phyloP scores from a whole-genome alignment of 441 rosid genomes.

The Gossypium laxum region DNA sequence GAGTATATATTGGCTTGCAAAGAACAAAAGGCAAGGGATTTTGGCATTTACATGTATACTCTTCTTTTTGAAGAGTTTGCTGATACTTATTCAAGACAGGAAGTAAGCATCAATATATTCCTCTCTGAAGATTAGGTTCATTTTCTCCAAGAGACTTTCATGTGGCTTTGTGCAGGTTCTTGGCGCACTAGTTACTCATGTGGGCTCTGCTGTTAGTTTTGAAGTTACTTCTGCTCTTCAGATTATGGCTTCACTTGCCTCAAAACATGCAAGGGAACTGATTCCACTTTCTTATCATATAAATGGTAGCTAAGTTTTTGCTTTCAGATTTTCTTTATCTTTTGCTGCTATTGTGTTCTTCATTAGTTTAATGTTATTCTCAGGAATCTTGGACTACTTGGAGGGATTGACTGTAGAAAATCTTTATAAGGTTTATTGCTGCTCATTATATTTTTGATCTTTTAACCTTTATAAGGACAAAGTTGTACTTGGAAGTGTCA shows the following conservation, averaged over 20 bases:
- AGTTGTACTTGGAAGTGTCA: constrained; percentile 13
- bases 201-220: constrained; percentile 62
- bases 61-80: constrained; percentile 57
- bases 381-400: constrained; percentile 84
- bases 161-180: constrained; percentile 47
- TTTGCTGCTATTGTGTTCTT: constrained; percentile 1
- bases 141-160: constrained; percentile 3
- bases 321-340: not conserved
- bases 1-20: constrained; percentile 67
- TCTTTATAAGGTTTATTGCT: constrained; percentile 52
- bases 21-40: constrained; percentile 64
- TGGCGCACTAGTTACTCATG: constrained; percentile 70
- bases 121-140: not conserved
- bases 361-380: constrained; percentile 11
- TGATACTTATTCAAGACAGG: constrained; percentile 62
- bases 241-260: constrained; percentile 49
- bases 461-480: constrained; percentile 19
- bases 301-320: constrained; percentile 39
- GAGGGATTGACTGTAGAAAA: constrained; percentile 64
- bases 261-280: constrained; percentile 46
- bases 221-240: constrained; percentile 74
- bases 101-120: constrained; percentile 34
- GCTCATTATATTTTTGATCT: constrained; percentile 6
- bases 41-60: constrained; percentile 49
- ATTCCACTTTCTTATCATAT: constrained; percentile 68